Conservation (phyloP, 2,329 filamentous ascomycete genomes). For the Calonectria naviculata region DNA sequence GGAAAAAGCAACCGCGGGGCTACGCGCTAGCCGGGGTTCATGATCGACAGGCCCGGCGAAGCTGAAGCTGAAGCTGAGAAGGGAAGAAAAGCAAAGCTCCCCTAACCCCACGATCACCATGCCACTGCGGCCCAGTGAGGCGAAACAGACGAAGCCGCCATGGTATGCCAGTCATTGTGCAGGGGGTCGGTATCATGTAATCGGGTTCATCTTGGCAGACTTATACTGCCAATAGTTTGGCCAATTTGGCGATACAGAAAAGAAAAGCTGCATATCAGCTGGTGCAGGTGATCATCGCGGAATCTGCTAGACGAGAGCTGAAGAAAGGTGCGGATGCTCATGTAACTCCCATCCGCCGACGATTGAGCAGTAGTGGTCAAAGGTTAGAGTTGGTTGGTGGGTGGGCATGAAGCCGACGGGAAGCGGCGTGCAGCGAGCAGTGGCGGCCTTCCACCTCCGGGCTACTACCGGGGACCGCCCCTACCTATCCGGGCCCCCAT, state of each 20-base stretch:
- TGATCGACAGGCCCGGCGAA: conserved; percentile 19
- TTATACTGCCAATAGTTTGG: conserved; percentile 1
- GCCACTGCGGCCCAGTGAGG: conserved; percentile 1
- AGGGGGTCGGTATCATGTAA: not conserved
- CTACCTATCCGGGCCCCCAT: conserved; percentile 14
- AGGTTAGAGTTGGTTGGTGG: not conserved
- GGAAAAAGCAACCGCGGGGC: conserved; percentile 19
- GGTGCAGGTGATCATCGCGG: not conserved
- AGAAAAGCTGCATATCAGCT: conserved; percentile 16
- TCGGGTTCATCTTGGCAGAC: not conserved
- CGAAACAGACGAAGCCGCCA: conserved; percentile 10
- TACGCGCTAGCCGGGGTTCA: conserved; percentile 9
- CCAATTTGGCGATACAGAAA: not conserved
- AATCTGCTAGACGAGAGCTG: conserved; percentile 1
- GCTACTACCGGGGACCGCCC: conserved; percentile 7
- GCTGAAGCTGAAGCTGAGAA: conserved; percentile 18
- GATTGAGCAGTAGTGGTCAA: not conserved
- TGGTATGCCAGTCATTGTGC: conserved; percentile 1
- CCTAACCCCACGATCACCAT: conserved; percentile 14
- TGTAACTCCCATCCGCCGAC: not conserved
- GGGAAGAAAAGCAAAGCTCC: not conserved
- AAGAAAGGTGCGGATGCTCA: not conserved
- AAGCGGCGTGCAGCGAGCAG: conserved; percentile 35
- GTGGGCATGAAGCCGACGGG: conserved; percentile 29
- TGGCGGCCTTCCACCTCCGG: conserved; percentile 26